A percentile compares a stretch with the other conserved stretches of the same genome.
Conservation (phyloP, 2,329 filamentous ascomycete species). For the Colletotrichum costaricense region DNA sequence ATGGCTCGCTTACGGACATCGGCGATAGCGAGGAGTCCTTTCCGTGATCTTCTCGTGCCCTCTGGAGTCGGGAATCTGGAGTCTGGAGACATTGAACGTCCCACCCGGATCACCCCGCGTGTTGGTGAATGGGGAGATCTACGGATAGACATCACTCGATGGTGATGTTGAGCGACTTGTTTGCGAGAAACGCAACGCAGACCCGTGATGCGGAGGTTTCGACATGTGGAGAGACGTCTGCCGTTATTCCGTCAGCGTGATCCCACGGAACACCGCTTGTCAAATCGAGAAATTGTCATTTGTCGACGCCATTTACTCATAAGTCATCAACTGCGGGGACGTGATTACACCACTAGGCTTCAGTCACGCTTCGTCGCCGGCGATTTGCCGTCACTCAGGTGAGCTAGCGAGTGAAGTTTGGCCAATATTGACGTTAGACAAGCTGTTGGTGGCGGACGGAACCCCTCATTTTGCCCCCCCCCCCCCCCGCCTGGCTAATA, state of each 20-base stretch:
- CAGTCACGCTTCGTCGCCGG: neutral
- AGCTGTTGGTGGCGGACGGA: constrained; percentile 23
- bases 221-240: constrained; percentile 16
- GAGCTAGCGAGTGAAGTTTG: neutral
- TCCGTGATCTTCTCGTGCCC: neutral
- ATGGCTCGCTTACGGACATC: neutral
- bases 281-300: constrained; percentile 26
- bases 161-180: neutral
- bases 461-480: constrained; percentile 21
- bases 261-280: neutral
- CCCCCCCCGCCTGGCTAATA: neutral
- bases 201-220: neutral
- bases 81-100: neutral
- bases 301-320: constrained; percentile 1
- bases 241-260: constrained; percentile 13
- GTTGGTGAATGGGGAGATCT: neutral
- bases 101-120: neutral
- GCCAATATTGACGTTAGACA: constrained; percentile 3
- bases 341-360: neutral
- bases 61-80: neutral
- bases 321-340: constrained; percentile 3
- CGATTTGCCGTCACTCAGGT: neutral
- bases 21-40: neutral
- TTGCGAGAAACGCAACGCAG: neutral
- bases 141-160: neutral